These are phyloP conservation scores for Rhizopus arrhizus DNA, from an alignment of 371 early-diverging fungal species.

Conservation along the genomic window DNA sequence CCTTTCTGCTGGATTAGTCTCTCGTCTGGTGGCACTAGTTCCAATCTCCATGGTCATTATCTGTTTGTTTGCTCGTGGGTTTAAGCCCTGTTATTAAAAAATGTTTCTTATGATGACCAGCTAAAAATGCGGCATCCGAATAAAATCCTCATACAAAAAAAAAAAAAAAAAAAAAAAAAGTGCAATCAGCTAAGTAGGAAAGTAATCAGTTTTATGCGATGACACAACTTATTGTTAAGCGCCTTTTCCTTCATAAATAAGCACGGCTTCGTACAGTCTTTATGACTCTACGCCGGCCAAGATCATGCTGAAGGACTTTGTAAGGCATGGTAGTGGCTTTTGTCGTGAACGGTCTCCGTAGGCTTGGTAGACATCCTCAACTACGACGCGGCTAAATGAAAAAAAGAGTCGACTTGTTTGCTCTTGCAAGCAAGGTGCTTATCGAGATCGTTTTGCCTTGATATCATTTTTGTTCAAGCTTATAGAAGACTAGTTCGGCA, in stretches of 20 bases:
- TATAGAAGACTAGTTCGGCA: not conserved
- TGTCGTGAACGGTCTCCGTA: slow-evolving; percentile 1
- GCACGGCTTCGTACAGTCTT: not conserved
- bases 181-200: no score
- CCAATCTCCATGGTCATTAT: no score
- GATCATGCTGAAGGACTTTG: slow-evolving; percentile 1
- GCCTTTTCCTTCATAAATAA: slow-evolving; percentile 4
- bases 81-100: no score
- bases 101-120: no score
- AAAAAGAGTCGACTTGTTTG: slow-evolving; percentile 3
- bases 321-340: slow-evolving; percentile 5
- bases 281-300: not conserved
- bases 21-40: no score
- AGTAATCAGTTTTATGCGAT: no score
- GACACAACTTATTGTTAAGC: no score
- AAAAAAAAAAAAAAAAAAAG: no score
- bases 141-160: no score
- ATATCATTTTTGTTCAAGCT: slow-evolving; percentile 4
- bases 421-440: slow-evolving; percentile 1
- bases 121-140: no score
- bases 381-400: slow-evolving; percentile 1
- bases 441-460: slow-evolving; percentile 4
- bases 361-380: slow-evolving; percentile 3
- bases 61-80: no score
- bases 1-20: no score